A percentile compares a stretch with the other conserved stretches of the same genome.
Conservation (phyloP, 2,329 filamentous ascomycete species). For the Magnaporthiopsis incrustans region DNA sequence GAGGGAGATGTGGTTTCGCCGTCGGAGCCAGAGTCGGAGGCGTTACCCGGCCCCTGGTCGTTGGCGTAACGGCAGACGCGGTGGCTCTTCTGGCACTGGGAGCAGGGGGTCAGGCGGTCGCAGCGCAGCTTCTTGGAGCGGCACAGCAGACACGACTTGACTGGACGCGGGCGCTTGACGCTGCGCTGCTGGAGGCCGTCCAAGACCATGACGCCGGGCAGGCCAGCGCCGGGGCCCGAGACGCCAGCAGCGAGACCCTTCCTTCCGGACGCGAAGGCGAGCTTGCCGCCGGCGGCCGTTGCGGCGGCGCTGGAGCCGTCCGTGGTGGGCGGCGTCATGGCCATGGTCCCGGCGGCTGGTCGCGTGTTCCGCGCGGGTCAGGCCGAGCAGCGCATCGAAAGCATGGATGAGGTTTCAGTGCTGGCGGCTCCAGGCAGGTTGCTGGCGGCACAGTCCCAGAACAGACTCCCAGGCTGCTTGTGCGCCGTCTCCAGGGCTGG, state of each 20-base stretch:
- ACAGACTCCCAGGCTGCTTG: too few relatives aligned
- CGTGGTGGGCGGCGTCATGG: slow-evolving; percentile 1
- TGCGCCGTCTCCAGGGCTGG: too few relatives aligned
- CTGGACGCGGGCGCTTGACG: slow-evolving; percentile 45
- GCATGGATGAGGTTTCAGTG: neutral
- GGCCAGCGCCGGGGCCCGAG: neutral
- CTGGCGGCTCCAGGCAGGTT: neutral
- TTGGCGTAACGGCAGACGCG: slow-evolving; percentile 43
- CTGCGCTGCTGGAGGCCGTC: slow-evolving; percentile 20
- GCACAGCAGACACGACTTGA: slow-evolving; percentile 49
- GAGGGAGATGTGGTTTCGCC: slow-evolving; percentile 18
- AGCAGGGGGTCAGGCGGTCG: slow-evolving; percentile 47
- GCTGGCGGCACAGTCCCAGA: too few relatives aligned
- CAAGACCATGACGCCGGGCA: slow-evolving; percentile 11
- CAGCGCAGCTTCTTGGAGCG: slow-evolving; percentile 50
- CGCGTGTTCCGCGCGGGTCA: neutral
- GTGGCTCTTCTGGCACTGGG: slow-evolving; percentile 50
- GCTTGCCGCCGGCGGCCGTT: neutral
- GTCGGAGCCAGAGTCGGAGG: slow-evolving; percentile 31
- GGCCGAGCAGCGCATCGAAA: neutral
- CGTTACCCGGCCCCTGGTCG: slow-evolving; percentile 32
- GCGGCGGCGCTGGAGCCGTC: neutral
- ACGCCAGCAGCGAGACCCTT: neutral
- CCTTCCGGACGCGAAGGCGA: neutral
- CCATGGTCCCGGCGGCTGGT: neutral